Evolutionary conservation across 768 basidiomycete species (phyloP).

Genomic region (Lactarius pseudohatsudake): DNA sequence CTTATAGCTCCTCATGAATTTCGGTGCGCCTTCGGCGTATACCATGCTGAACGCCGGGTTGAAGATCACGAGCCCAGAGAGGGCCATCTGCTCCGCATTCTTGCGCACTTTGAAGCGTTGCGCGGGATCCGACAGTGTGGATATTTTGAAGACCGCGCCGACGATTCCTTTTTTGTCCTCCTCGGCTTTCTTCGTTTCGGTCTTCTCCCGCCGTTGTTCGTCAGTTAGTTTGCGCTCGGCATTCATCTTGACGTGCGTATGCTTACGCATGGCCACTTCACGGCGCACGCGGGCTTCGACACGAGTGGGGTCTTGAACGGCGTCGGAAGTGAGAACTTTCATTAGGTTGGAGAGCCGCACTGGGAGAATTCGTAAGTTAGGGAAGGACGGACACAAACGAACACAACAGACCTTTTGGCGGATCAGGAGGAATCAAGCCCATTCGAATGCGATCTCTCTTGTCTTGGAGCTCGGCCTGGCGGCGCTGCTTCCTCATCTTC

Average conservation of each 20-base stretch:
- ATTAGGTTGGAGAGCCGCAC: slow-evolving; percentile 95
- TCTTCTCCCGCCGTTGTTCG: slow-evolving; percentile 85
- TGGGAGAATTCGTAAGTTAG: slow-evolving; percentile 35
- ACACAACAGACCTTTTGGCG: slow-evolving; percentile 75
- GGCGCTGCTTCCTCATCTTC: slow-evolving; percentile 90
- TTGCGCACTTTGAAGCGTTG: slow-evolving; percentile 97
- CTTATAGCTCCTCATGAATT: slow-evolving; percentile 84
- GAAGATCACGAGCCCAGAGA: slow-evolving; percentile 90
- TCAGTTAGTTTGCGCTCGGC: slow-evolving; percentile 87
- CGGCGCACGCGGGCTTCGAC: slow-evolving; percentile 93
- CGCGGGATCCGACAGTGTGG: slow-evolving; percentile 83
- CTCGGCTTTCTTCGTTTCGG: slow-evolving; percentile 79
- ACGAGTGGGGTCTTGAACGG: slow-evolving; percentile 95
- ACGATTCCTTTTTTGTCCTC: slow-evolving; percentile 83
- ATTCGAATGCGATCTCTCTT: slow-evolving; percentile 93
- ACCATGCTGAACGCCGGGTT: slow-evolving; percentile 87
- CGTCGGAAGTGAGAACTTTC: slow-evolving; percentile 96
- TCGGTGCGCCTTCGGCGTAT: slow-evolving; percentile 88
- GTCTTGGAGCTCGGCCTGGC: slow-evolving; percentile 89
- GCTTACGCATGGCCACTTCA: slow-evolving; percentile 88
- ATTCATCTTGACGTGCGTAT: slow-evolving; percentile 92
- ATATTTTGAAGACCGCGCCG: slow-evolving; percentile 90
- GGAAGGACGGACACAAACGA: neutral
- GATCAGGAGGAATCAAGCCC: slow-evolving; percentile 93
- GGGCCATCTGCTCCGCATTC: slow-evolving; percentile 88